A percentile compares a stretch with the other conserved stretches of the same genome.
These are phyloP conservation scores for Pythium phragmiticola DNA, from an alignment of 352 stramenopile species.

Conservation along the genomic window DNA sequence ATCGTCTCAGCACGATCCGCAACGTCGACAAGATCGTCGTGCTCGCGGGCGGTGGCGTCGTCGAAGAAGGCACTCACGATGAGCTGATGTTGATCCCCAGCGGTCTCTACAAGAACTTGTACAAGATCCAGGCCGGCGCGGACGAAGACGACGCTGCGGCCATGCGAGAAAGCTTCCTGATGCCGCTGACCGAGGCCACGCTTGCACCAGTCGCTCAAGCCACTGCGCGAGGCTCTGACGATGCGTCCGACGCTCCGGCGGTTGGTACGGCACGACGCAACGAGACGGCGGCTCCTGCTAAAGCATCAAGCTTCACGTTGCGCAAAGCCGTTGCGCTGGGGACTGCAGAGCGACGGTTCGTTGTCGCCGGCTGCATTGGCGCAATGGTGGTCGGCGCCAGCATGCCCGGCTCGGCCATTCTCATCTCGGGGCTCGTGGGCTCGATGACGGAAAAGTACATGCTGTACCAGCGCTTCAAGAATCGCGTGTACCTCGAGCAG, in stretches of 20 bases:
- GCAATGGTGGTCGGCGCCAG: conserved; percentile 36
- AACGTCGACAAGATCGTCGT: conserved; percentile 64
- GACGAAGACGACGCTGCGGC: conserved; percentile 19
- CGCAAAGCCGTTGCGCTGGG: conserved; percentile 19
- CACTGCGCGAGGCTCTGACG: conserved; percentile 13
- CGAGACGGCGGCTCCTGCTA: background rate
- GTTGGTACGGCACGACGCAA: no score
- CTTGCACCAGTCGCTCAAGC: background rate
- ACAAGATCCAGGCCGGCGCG: conserved; percentile 32
- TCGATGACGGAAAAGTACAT: conserved; percentile 35
- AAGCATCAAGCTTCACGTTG: conserved; percentile 20
- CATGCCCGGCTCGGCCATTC: conserved; percentile 29
- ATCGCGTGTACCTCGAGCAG: conserved; percentile 30
- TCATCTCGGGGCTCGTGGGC: conserved; percentile 27
- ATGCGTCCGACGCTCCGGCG: background rate
- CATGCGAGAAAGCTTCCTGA: conserved; percentile 5
- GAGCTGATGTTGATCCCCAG: conserved; percentile 54
- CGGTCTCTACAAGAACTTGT: conserved; percentile 37
- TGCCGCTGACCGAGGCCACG: background rate
- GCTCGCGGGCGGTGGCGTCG: conserved; percentile 36
- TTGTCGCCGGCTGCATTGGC: conserved; percentile 33
- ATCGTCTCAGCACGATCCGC: conserved; percentile 83
- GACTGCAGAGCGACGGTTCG: conserved; percentile 35
- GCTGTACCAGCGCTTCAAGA: conserved; percentile 23
- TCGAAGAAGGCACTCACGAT: conserved; percentile 49